Evolutionary conservation across 2,329 filamentous ascomycete species (phyloP).

Genomic region (Eutypella sp.): DNA sequence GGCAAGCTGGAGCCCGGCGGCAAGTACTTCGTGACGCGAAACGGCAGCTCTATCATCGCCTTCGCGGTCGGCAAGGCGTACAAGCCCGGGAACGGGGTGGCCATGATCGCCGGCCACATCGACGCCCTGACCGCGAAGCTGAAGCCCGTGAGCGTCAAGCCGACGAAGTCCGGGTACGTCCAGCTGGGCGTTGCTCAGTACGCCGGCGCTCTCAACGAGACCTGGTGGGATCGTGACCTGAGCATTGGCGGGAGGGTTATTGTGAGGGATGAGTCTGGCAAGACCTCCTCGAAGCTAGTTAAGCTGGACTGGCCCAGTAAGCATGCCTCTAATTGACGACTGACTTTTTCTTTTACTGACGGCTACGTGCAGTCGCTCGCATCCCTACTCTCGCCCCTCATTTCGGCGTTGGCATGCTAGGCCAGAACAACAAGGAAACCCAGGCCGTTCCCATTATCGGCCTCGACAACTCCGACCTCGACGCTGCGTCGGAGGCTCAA

Average conservation of each 20-base stretch:
- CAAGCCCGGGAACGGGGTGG: conserved; percentile 77
- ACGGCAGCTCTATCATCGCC: conserved; percentile 79
- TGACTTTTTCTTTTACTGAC: conserved; percentile 7
- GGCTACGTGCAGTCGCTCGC: conserved; percentile 58
- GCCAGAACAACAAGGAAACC: conserved; percentile 75
- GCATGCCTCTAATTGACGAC: conserved; percentile 11
- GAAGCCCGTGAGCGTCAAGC: conserved; percentile 84
- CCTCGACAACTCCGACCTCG: conserved; percentile 65
- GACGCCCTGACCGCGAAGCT: conserved; percentile 86
- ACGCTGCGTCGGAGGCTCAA: conserved; percentile 25
- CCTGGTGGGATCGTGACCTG: conserved; percentile 97
- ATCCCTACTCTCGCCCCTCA: conserved; percentile 91
- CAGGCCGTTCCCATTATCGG: conserved; percentile 93
- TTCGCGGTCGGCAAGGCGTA: conserved; percentile 80
- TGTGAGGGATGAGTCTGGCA: conserved; percentile 70
- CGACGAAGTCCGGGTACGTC: conserved; percentile 77
- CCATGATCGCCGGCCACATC: conserved; percentile 86
- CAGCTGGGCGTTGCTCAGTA: conserved; percentile 93
- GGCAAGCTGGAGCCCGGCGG: conserved; percentile 69
- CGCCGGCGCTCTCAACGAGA: conserved; percentile 77
- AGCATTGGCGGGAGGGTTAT: conserved; percentile 86
- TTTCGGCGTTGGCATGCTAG: conserved; percentile 73
- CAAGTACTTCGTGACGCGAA: conserved; percentile 84
- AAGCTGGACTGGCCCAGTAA: conserved; percentile 84
- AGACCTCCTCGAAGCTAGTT: conserved; percentile 76